Conservation (phyloP, 306 rosid species). For the Cucumis melo region DNA sequence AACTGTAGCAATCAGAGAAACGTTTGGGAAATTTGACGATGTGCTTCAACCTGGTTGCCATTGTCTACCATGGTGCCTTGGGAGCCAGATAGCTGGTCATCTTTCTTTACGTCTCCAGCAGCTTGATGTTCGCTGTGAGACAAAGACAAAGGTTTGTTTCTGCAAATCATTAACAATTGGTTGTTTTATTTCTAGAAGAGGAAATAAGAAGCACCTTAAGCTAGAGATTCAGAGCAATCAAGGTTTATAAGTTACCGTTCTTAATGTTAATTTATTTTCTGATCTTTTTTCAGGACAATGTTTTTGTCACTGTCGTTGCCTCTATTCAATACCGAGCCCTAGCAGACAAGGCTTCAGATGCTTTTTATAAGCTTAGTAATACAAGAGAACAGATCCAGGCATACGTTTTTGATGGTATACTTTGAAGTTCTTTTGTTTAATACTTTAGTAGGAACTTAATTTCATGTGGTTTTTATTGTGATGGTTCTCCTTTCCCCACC, state of each 20-base stretch:
- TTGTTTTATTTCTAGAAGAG: background rate
- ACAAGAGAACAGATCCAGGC: conserved; percentile 46
- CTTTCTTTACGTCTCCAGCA: conserved; percentile 46
- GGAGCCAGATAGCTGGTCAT: conserved; percentile 33
- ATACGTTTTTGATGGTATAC: conserved; percentile 44
- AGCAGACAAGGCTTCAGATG: conserved; percentile 35
- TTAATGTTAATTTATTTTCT: background rate
- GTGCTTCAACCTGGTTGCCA: conserved; percentile 47
- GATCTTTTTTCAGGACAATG: conserved; percentile 29
- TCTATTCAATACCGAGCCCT: conserved; percentile 45
- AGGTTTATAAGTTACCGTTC: background rate
- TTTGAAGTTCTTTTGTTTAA: background rate
- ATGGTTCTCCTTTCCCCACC: background rate
- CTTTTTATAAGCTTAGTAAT: conserved; percentile 45
- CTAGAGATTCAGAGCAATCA: background rate
- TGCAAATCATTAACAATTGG: background rate
- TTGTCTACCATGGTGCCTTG: conserved; percentile 41
- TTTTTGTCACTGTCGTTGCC: conserved; percentile 46
- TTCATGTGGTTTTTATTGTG: background rate
- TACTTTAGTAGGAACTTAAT: background rate
- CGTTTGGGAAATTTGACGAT: conserved; percentile 40
- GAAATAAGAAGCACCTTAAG: background rate
- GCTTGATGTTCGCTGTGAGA: conserved; percentile 48
- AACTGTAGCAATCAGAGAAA: conserved; percentile 35
- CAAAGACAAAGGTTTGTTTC: conserved; percentile 38